Evolutionary conservation across 225 moss, liverwort and hornwort genomes (phyloP).

Genomic region (Straminergon stramineum): DNA sequence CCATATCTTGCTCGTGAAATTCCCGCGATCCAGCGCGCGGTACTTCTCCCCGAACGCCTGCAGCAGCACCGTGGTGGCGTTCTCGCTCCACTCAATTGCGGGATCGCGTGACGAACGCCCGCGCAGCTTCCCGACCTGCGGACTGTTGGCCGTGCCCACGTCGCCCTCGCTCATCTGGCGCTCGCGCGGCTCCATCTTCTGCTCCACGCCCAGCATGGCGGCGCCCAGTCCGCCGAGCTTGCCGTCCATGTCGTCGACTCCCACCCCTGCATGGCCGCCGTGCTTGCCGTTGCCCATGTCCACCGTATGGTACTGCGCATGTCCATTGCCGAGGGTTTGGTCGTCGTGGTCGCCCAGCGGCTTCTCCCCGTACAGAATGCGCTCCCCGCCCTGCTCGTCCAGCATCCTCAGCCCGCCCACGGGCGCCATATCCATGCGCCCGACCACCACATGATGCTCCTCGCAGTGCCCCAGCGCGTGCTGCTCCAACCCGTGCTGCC

Average conservation of each 20-base stretch:
- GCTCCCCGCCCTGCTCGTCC: constrained; percentile 27
- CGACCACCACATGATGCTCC: constrained; percentile 45
- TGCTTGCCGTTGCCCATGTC: constrained; percentile 39
- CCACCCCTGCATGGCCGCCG: not conserved
- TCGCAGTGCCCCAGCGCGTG: constrained; percentile 12
- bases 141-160: constrained; percentile 29
- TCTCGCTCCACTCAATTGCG: constrained; percentile 44
- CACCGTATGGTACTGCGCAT: constrained; percentile 18
- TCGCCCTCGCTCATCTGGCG: constrained; percentile 34
- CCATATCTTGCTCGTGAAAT: constrained; percentile 62
- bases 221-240: constrained; percentile 26
- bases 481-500: not conserved
- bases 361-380: constrained; percentile 45
- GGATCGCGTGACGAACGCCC: constrained; percentile 27
- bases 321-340: constrained; percentile 12
- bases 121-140: constrained; percentile 19
- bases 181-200: constrained; percentile 18
- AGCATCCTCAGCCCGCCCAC: constrained; percentile 24
- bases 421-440: constrained; percentile 40
- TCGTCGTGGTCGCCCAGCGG: constrained; percentile 20
- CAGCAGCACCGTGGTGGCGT: constrained; percentile 28
- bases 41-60: constrained; percentile 56
- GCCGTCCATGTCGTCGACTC: constrained; percentile 18
- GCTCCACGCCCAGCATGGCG: constrained; percentile 27
- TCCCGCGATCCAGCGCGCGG: constrained; percentile 46